A percentile compares a stretch with the other conserved stretches of the same genome.
Evolutionary conservation across 805 yeast species (phyloP).

Genomic region (Myxozyma neotropica): DNA sequence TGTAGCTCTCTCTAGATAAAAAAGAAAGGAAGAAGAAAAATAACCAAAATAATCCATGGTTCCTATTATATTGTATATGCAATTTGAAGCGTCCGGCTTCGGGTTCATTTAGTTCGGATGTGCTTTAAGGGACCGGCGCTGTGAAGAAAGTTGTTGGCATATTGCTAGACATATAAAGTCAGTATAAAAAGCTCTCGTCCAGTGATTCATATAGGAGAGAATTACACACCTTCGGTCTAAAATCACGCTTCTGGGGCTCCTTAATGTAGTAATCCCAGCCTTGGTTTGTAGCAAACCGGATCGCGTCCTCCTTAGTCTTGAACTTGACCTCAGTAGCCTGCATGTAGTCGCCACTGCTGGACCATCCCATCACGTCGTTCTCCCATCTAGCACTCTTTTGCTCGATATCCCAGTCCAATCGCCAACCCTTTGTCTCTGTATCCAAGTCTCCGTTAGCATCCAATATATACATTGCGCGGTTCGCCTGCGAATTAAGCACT

Average conservation of each 20-base stretch:
- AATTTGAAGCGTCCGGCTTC: neutral
- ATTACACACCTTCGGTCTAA: conserved; percentile 74
- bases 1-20: neutral
- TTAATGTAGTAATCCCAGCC: conserved; percentile 81
- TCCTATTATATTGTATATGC: neutral
- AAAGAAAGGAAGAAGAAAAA: no score
- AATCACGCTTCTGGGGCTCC: conserved; percentile 75
- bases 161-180: conserved; percentile 21
- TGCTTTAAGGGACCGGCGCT: conserved; percentile 33
- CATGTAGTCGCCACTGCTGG: conserved; percentile 75
- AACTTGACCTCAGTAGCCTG: conserved; percentile 75
- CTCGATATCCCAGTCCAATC: conserved; percentile 79
- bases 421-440: conserved; percentile 59
- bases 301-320: conserved; percentile 73
- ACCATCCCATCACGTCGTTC: conserved; percentile 85
- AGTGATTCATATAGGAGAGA: neutral
- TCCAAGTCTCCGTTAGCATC: no score
- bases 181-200: neutral
- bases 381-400: conserved; percentile 85
- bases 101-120: conserved; percentile 28
- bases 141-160: conserved; percentile 32
- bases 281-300: conserved; percentile 76
- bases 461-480: no score
- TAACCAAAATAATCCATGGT: no score
- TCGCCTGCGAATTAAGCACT: no score